Evolutionary conservation across 2,329 filamentous ascomycete species (phyloP).

Genomic region (Neonectria hederae): DNA sequence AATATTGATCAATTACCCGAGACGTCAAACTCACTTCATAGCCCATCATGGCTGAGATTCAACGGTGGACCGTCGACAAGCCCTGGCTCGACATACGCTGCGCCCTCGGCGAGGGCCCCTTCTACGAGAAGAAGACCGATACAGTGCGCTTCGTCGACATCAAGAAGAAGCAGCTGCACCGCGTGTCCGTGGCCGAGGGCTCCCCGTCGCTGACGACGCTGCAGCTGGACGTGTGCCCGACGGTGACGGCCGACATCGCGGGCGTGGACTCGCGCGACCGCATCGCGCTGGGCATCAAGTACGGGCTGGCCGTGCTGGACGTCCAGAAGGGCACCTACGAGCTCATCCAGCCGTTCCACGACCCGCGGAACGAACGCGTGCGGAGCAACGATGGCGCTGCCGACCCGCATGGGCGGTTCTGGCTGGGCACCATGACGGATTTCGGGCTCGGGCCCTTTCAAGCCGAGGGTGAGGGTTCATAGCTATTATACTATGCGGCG

Average conservation of each 20-base stretch:
- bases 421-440: constrained; percentile 89
- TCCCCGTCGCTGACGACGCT: constrained; percentile 70
- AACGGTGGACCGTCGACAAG: constrained; percentile 61
- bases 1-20: no score
- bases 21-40: not conserved
- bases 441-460: constrained; percentile 66
- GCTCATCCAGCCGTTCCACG: constrained; percentile 61
- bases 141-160: constrained; percentile 85
- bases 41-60: constrained; percentile 48
- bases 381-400: constrained; percentile 84
- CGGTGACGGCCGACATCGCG: constrained; percentile 82
- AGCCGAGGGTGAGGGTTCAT: constrained; percentile 59
- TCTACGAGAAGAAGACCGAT: constrained; percentile 73
- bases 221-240: constrained; percentile 63
- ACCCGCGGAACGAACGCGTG: constrained; percentile 61
- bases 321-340: constrained; percentile 65
- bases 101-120: constrained; percentile 77
- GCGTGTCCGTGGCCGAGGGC: constrained; percentile 71
- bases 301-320: constrained; percentile 82
- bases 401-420: constrained; percentile 83
- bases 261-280: constrained; percentile 68
- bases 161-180: constrained; percentile 77
- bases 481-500: no score
- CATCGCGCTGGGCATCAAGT: constrained; percentile 82
- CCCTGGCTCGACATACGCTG: constrained; percentile 71